These are phyloP conservation scores for Durio zibethinus DNA, from an alignment of 345 rosid species.

Conservation along the genomic window DNA sequence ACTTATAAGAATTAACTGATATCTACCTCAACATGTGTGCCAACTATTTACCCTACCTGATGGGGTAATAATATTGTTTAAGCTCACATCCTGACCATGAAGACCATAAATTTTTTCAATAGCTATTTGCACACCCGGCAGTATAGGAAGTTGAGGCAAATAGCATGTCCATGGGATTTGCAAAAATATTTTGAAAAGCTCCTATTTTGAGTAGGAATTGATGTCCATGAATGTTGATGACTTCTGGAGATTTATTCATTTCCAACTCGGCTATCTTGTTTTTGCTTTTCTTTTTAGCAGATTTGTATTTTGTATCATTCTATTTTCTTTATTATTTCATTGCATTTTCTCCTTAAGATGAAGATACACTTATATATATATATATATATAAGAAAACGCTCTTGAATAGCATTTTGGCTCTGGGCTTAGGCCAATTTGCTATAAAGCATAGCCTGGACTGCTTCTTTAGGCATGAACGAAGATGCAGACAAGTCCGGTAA, in stretches of 20 bases:
- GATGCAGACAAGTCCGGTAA: too few relatives aligned
- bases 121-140: too few relatives aligned
- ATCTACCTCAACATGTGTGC: background rate
- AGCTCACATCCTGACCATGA: background rate
- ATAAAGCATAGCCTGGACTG: too few relatives aligned
- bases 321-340: background rate
- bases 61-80: background rate
- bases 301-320: background rate
- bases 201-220: too few relatives aligned
- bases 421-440: background rate
- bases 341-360: too few relatives aligned
- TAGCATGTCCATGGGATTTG: background rate
- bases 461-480: background rate
- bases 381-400: background rate
- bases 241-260: background rate
- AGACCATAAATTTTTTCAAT: too few relatives aligned
- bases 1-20: background rate
- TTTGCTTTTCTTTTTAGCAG: background rate
- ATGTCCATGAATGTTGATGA: background rate
- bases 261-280: background rate
- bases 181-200: too few relatives aligned
- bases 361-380: too few relatives aligned
- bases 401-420: background rate
- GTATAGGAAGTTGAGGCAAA: background rate
- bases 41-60: background rate